Evolutionary conservation across 2,329 filamentous ascomycete genomes (phyloP), one percentile per base, ranked within the genome.

Genomic region (Thermoascus crustaceus): DNA sequence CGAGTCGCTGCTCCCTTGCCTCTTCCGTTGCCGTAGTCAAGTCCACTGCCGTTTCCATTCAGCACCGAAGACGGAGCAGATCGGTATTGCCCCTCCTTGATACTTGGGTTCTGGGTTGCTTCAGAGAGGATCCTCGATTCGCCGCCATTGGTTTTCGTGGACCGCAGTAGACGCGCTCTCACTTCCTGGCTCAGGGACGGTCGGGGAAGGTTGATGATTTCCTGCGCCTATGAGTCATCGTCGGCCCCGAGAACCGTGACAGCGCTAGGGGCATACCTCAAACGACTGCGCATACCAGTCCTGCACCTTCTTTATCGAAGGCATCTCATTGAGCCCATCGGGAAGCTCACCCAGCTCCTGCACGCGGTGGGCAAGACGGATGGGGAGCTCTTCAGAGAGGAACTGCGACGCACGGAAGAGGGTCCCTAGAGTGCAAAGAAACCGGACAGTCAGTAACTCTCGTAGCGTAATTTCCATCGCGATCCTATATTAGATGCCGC

Each of bases 241-340:
- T 40, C 38, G 29, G 16, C 10, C 7, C 31, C 8, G 21, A 41
- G 22, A 37, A 22, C 30, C 34, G 23, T 9, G 21, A 32, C 37
- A 23, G 9, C 30, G 8, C 34, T 35, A 43, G 43, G 45, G 36
- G 58, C 75, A 51, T 75, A 94, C 88, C 78, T 98, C 91, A 56
- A 98, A 98, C 34, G 91, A 98, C 68, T 98, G 91, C 45, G 89
- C 91, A 63, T 98, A 98, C 91, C 91, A 98, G 56, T 96, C 88
- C 60, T 88, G 83, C 48, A 98, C 91, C 55, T 82, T 86, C 60
- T 82, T 80, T 48, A 98, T 94, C 7, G 91, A 96, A 24, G 88
- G 85, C 91, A 98, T 96, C 49, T 96, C 88, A 60, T 86, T 94
- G 43, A 98, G 76, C 37, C 91, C 91, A 73, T 98, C 91, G 22